Percentiles rank a stretch among this genome's conserved stretches.
phyloP scores from a whole-genome alignment of 768 basidiomycete species.

The Kwoniella europaea region DNA sequence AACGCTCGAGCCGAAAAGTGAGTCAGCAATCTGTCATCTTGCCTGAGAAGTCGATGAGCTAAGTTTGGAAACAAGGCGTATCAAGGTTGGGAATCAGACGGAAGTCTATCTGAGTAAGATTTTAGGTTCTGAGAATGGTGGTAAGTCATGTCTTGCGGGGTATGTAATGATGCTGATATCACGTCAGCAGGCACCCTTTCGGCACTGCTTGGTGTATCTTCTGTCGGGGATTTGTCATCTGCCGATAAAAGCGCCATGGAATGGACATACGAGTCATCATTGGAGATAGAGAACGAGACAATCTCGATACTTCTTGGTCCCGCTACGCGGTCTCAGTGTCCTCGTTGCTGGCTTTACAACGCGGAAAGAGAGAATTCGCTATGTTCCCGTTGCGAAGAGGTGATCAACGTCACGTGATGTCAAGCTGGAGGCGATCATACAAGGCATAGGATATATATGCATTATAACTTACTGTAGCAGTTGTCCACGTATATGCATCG shows the following conservation, averaged over 20 bases:
- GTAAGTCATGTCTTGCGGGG: not conserved
- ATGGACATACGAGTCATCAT: slow-evolving; percentile 7
- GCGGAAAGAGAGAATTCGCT: slow-evolving; percentile 64
- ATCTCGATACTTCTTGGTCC: slow-evolving; percentile 59
- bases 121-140: not conserved
- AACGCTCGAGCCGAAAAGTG: slow-evolving; percentile 77
- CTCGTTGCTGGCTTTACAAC: slow-evolving; percentile 86
- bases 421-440: too few relatives aligned
- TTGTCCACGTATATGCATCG: too few relatives aligned
- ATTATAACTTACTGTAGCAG: too few relatives aligned
- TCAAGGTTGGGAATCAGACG: slow-evolving; percentile 10
- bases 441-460: too few relatives aligned
- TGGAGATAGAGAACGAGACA: slow-evolving; percentile 44
- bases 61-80: slow-evolving; percentile 65
- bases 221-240: not conserved
- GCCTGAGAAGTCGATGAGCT: slow-evolving; percentile 57
- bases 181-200: slow-evolving; percentile 15
- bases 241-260: not conserved
- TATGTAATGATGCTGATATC: not conserved
- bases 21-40: slow-evolving; percentile 30
- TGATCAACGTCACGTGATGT: not conserved
- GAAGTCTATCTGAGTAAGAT: slow-evolving; percentile 1
- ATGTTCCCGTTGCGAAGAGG: slow-evolving; percentile 68
- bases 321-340: slow-evolving; percentile 73
- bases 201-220: slow-evolving; percentile 24